A percentile compares a stretch with the other conserved stretches of the same genome.
Conservation (phyloP, 805 yeast species). For the Metschnikowia proteae region DNA sequence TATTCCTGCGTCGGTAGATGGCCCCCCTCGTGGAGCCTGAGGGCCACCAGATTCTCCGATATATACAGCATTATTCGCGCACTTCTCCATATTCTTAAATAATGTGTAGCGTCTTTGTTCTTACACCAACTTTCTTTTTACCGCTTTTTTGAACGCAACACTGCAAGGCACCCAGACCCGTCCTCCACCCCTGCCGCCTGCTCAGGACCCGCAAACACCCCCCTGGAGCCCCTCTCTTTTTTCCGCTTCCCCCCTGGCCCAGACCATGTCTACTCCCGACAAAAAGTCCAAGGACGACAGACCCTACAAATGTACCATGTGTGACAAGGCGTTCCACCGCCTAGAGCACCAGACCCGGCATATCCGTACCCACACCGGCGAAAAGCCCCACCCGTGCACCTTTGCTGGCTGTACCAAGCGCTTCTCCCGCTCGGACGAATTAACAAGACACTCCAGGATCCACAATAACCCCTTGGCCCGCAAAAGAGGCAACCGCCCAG, state of each 20-base stretch:
- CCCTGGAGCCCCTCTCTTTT: neutral
- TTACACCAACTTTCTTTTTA: conserved; percentile 1
- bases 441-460: conserved; percentile 80
- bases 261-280: conserved; percentile 5
- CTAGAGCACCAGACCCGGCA: conserved; percentile 90
- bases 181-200: neutral
- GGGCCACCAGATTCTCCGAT: neutral
- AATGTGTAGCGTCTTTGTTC: neutral
- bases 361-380: conserved; percentile 90
- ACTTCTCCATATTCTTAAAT: conserved; percentile 2
- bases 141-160: neutral
- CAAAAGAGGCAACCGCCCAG: conserved; percentile 10
- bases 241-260: neutral
- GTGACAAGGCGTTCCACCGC: conserved; percentile 83
- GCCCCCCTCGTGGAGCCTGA: neutral
- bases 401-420: conserved; percentile 81
- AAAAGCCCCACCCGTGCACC: conserved; percentile 82
- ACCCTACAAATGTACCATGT: conserved; percentile 82
- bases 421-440: conserved; percentile 78
- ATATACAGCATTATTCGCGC: conserved; percentile 3
- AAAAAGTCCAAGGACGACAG: conserved; percentile 33
- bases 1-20: neutral
- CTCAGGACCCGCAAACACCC: neutral
- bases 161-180: neutral
- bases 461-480: conserved; percentile 54